phyloP scores from a whole-genome alignment of 495 filamentous ascomycete genomes.

The Talaromyces ruber region DNA sequence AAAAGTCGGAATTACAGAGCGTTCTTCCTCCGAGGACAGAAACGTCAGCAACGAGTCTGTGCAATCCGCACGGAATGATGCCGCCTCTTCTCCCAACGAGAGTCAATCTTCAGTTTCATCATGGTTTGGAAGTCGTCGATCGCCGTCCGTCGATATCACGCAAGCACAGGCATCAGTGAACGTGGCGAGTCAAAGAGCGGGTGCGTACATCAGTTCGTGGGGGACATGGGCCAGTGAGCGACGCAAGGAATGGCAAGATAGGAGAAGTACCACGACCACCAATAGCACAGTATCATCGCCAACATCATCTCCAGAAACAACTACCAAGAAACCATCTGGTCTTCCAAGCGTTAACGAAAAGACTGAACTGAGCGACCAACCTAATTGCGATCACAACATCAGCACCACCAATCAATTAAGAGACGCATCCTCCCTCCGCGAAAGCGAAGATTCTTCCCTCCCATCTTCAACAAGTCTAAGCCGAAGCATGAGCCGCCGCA shows the following conservation, averaged over 20 bases:
- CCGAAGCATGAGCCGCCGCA: slow-evolving; percentile 33
- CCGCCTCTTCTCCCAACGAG: not conserved
- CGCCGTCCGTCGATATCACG: slow-evolving; percentile 44
- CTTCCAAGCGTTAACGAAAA: slow-evolving; percentile 21
- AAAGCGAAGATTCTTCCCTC: slow-evolving; percentile 17
- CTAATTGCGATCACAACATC: not conserved
- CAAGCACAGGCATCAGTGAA: slow-evolving; percentile 61
- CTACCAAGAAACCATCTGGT: slow-evolving; percentile 5
- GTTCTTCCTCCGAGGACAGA: slow-evolving; percentile 22
- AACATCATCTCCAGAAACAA: slow-evolving; percentile 18
- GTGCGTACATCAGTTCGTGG: slow-evolving; percentile 90
- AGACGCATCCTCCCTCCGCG: not conserved
- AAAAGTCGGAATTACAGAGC: slow-evolving; percentile 25
- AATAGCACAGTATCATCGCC: slow-evolving; percentile 19
- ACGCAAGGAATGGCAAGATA: slow-evolving; percentile 52
- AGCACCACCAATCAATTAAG: slow-evolving; percentile 2
- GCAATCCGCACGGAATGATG: slow-evolving; percentile 8
- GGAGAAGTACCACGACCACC: slow-evolving; percentile 14
- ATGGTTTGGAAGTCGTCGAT: slow-evolving; percentile 25
- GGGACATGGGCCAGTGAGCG: slow-evolving; percentile 92
- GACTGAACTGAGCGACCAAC: slow-evolving; percentile 15
- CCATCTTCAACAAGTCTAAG: slow-evolving; percentile 14
- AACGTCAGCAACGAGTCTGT: not conserved
- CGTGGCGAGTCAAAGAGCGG: slow-evolving; percentile 63
- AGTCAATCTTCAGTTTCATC: slow-evolving; percentile 8